Evolutionary conservation across 257 asterid species (phyloP).

Genomic region (Solanum peruvianum): DNA sequence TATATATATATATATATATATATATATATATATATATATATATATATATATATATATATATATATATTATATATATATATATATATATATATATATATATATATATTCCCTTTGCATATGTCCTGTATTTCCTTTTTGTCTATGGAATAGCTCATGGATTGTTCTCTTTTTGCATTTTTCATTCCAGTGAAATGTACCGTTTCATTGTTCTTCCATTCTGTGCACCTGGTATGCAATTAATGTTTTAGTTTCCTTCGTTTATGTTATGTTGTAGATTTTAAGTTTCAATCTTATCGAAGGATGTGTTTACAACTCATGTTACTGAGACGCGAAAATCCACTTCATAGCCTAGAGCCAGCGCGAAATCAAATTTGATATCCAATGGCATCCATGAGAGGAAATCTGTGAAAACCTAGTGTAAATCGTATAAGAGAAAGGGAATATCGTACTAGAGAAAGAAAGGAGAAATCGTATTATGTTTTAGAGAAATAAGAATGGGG

Average conservation of each 20-base stretch:
- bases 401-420: no score
- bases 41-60: not conserved
- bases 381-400: no score
- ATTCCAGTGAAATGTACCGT: slow-evolving; percentile 55
- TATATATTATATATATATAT: not conserved
- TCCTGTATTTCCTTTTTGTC: not conserved
- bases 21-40: no score
- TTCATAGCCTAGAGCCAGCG: no score
- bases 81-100: no score
- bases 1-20: not conserved
- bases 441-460: no score
- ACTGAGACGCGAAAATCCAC: slow-evolving; percentile 2
- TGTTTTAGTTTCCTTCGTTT: not conserved
- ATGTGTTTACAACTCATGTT: slow-evolving; percentile 16
- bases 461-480: no score
- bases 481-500: no score
- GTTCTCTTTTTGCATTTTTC: not conserved
- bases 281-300: not conserved
- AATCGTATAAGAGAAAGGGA: no score
- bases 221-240: slow-evolving; percentile 32
- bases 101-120: not conserved
- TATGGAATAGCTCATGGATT: not conserved
- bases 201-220: slow-evolving; percentile 68
- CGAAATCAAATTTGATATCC: no score
- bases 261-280: not conserved